Evolutionary conservation across 2,329 filamentous ascomycete species (phyloP).

Genomic region (Orbilia blumenaviensis): DNA sequence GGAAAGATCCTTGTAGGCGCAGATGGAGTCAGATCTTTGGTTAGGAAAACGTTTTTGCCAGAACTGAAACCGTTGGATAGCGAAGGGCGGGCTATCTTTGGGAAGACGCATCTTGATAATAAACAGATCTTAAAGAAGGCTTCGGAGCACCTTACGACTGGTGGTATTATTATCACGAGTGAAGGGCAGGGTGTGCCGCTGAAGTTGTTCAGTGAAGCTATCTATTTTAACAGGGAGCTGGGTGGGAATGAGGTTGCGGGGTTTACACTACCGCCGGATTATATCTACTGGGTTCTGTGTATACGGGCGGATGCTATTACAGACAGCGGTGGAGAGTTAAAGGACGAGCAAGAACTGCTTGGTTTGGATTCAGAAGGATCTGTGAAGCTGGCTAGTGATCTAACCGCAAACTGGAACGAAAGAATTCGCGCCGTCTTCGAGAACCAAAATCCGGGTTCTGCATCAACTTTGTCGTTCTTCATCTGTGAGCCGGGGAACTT

Average conservation of each 20-base stretch:
- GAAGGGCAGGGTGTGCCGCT: neutral
- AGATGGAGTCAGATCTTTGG: slow-evolving; percentile 9
- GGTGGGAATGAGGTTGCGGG: neutral
- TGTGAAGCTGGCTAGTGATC: neutral
- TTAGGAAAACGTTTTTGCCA: slow-evolving; percentile 5
- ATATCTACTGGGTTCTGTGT: slow-evolving; percentile 31
- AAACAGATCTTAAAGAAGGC: neutral
- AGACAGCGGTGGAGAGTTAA: neutral
- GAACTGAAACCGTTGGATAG: slow-evolving; percentile 17
- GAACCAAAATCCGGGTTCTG: neutral
- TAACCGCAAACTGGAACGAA: slow-evolving; percentile 6
- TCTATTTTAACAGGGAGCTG: slow-evolving; percentile 10
- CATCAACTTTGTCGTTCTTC: slow-evolving; percentile 16
- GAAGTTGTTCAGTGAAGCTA: slow-evolving; percentile 21
- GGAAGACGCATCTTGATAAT: slow-evolving; percentile 18
- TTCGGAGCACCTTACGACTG: neutral
- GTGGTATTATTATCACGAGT: slow-evolving; percentile 5
- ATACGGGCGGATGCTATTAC: neutral
- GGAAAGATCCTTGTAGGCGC: slow-evolving; percentile 13
- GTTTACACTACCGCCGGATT: slow-evolving; percentile 17
- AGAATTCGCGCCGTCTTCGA: neutral
- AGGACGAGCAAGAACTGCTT: neutral
- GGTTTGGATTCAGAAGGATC: neutral
- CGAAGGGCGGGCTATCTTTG: slow-evolving; percentile 31
- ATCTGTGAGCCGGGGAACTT: slow-evolving; percentile 24